Base-by-base conservation (phyloP, 2,329 filamentous ascomycete species). In the Didymella pinodella region DNA sequence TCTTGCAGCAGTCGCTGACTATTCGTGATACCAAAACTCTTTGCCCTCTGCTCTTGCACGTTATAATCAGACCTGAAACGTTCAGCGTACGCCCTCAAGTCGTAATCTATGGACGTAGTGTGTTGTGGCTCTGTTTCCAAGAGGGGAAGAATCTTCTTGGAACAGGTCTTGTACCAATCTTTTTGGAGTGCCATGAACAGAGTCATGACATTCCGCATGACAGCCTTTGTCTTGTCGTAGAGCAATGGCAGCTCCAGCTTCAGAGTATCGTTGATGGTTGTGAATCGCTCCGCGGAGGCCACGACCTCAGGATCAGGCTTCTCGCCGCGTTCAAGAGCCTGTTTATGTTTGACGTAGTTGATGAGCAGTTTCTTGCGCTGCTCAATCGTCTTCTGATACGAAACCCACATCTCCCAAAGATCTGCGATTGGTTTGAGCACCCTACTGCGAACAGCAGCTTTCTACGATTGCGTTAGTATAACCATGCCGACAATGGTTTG, bases 331-430 rank as follows among this genome's bases (percentile, higher is more conserved):
- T 92, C 90, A 71, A 90, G 89, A 58, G 93, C 84, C 66, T 90
- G 86, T 70, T 91, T 88, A 67, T 87, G 92, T 66, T 90, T 90
- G 65, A 94, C 92, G 76, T 91, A 98, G 72, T 97, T 93, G 16
- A 94, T 81, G 14, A 96, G 86, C n/a, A 92, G 89, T 81, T 98
- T 98, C 68, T 93, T 90, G 25, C 95, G 90, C 80, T 98, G 97
- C 73, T 93, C 91, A 87, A 98, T 97, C 4, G 95, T 90, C 59
- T 93, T 86, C 48, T 93, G 91, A 2, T 94, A 93, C 34, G 91
- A 90, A 52, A 90, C 88, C 70, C 96, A 93, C 8, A 92, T 84
- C 70, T 90, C 89, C 74, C 95, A 90, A 29, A 93, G 84, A 45
- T 86, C 85, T 66, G 91, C 85, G 76, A 96, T 92, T 1, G 92